These are phyloP conservation scores for Mortierella sp. DNA, from an alignment of 371 early-diverging fungal genomes.

Conservation along the genomic window DNA sequence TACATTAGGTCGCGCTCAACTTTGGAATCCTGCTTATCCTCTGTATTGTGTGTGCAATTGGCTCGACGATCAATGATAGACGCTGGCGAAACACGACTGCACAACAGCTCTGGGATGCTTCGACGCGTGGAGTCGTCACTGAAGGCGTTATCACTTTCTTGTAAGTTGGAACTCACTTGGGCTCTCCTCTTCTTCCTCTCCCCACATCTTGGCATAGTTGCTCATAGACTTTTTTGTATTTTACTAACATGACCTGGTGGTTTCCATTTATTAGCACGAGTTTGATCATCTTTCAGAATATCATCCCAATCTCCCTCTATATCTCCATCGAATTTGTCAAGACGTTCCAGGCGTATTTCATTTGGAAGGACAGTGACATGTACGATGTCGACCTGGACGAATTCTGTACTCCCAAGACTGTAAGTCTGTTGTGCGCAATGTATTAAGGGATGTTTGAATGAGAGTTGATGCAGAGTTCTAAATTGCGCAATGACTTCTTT, in stretches of 20 bases:
- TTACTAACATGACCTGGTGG: not conserved
- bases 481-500: too few species aligned
- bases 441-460: too few species aligned
- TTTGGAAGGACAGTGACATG: constrained; percentile 88
- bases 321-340: constrained; percentile 94
- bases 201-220: not conserved
- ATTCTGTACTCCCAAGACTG: constrained; percentile 77
- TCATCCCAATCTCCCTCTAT: constrained; percentile 97
- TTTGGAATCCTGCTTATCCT: constrained; percentile 81
- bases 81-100: constrained; percentile 51
- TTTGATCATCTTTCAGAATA: constrained; percentile 93
- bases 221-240: not conserved
- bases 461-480: too few species aligned
- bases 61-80: constrained; percentile 63
- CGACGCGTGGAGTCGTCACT: constrained; percentile 50
- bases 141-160: constrained; percentile 70
- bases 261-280: constrained; percentile 61
- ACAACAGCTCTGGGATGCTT: constrained; percentile 45
- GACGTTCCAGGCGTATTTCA: constrained; percentile 84
- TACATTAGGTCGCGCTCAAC: constrained; percentile 72
- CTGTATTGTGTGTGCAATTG: constrained; percentile 78
- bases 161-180: constrained; percentile 48
- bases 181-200: not conserved
- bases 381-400: constrained; percentile 77
- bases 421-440: constrained; percentile 38